Evolutionary conservation across 192 early-diverging fungal genomes (phyloP), one percentile per base, ranked within the genome.

Genomic region (Gryganskiella cystojenkinii): DNA sequence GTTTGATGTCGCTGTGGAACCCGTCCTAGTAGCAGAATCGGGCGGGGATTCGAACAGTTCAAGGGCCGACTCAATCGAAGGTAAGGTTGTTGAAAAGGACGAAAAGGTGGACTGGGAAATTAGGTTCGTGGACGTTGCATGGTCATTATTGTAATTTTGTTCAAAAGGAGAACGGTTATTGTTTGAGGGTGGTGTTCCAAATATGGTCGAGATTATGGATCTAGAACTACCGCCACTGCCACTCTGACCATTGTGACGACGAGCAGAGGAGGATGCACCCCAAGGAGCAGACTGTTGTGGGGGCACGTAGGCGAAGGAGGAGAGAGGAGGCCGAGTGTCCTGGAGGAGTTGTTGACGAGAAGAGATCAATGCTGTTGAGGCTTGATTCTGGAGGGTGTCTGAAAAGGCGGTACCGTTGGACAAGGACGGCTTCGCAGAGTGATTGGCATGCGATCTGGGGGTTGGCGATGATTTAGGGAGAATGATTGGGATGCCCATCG

Each of bases 401-500:
- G 50, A 51, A 14, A 34, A 27, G 37, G 49, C 22, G 42, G 54
- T 2, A 10, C 33, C 31, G 33, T 8, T 56, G 40, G 71, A 63
- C 73, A 57, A 76, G 5, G 73, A 76, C 4, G 73, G 58, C 33
- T 68, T 76, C 27, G 73, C 65, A 31, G 73, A 61, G 53, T 76
- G 73, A n/a, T 15, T 27, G 0, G 60, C 58, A 19, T 19, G 25
- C 13, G 58, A 61, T 11, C 45, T 14, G 5, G 65, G 57, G 13
- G 57, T 15, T 15, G 66, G 58, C 30, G 47, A 46, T 25, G 47
- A 46, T 25, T 53, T 34, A 17, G 60, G 56, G 9, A 64, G 49
- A 4, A 63, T 30, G 28, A 78, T 59, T n/a, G 74, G 74, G 33
- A 78, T 61, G n/a, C 74, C 74, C 74, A 78, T 78, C 22, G 19